phyloP scores from a whole-genome alignment of 225 moss, liverwort and hornwort genomes.

The Physcomitrium patens region DNA sequence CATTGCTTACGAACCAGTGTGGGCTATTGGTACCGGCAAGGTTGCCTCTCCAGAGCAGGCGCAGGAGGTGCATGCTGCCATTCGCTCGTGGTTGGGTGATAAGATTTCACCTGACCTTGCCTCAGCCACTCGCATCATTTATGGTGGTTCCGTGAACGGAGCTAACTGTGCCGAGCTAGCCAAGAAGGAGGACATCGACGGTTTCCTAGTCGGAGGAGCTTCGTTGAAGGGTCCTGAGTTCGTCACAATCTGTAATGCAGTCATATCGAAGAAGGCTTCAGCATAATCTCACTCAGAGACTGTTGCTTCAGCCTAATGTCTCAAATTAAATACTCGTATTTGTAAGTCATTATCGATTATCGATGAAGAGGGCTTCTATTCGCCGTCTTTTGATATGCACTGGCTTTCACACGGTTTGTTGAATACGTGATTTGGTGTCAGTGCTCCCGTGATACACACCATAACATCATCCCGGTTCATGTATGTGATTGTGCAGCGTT shows the following conservation, averaged over 20 bases:
- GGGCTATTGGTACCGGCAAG: constrained; percentile 89
- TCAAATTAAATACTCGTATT: constrained; percentile 24
- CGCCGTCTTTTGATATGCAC: too few relatives aligned
- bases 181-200: constrained; percentile 79
- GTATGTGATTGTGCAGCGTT: too few relatives aligned
- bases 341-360: constrained; percentile 29
- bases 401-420: too few relatives aligned
- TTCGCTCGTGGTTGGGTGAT: constrained; percentile 68
- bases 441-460: too few relatives aligned
- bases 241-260: constrained; percentile 75
- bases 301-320: constrained; percentile 10
- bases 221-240: constrained; percentile 85
- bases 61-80: constrained; percentile 75
- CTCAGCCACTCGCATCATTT: constrained; percentile 67
- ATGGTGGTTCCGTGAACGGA: constrained; percentile 81
- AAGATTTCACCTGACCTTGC: constrained; percentile 62
- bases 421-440: too few relatives aligned
- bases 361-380: constrained; percentile 17
- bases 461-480: too few relatives aligned
- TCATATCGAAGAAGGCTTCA: constrained; percentile 73
- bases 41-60: constrained; percentile 77
- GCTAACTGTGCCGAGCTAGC: constrained; percentile 71
- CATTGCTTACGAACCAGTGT: constrained; percentile 83
- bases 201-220: constrained; percentile 85
- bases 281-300: constrained; percentile 38